Conservation (phyloP, 352 stramenopile species). For the Aphanomyces invadans region DNA sequence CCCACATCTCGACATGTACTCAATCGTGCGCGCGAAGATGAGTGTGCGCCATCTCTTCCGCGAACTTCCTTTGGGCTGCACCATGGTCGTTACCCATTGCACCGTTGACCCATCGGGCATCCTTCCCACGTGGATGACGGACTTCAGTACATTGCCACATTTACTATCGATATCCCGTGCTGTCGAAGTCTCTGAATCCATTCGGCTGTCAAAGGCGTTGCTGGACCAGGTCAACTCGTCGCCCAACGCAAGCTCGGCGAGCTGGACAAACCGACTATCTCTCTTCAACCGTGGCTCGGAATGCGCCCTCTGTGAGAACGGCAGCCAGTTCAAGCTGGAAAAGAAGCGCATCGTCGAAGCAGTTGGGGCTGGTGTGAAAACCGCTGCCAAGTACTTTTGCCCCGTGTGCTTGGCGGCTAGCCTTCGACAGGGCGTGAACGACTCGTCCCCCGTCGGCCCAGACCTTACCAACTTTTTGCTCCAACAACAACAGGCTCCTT, state of each 20-base stretch:
- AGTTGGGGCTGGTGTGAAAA: background rate
- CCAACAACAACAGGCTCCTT: background rate
- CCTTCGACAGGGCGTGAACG: background rate
- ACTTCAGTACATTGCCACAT: constrained; percentile 37
- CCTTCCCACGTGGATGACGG: constrained; percentile 2
- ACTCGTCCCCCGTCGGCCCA: background rate
- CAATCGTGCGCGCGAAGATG: constrained; percentile 20
- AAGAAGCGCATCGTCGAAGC: constrained; percentile 13
- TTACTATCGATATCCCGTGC: constrained; percentile 24
- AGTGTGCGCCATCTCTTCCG: constrained; percentile 20
- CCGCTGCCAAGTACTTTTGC: background rate
- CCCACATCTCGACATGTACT: constrained; percentile 10
- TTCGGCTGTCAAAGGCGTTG: background rate
- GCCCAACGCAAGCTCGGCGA: background rate
- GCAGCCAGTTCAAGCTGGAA: background rate
- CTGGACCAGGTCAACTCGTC: background rate
- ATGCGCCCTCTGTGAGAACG: background rate
- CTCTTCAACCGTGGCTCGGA: background rate
- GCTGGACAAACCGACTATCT: background rate
- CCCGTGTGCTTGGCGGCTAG: background rate
- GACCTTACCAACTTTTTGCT: background rate
- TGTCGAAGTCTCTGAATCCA: constrained; percentile 8
- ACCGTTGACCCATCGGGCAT: constrained; percentile 7
- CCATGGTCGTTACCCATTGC: constrained; percentile 21
- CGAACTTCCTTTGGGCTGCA: constrained; percentile 18